These are phyloP conservation scores for Sclerospora graminicola DNA, from an alignment of 352 stramenopile species.

Conservation along the genomic window DNA sequence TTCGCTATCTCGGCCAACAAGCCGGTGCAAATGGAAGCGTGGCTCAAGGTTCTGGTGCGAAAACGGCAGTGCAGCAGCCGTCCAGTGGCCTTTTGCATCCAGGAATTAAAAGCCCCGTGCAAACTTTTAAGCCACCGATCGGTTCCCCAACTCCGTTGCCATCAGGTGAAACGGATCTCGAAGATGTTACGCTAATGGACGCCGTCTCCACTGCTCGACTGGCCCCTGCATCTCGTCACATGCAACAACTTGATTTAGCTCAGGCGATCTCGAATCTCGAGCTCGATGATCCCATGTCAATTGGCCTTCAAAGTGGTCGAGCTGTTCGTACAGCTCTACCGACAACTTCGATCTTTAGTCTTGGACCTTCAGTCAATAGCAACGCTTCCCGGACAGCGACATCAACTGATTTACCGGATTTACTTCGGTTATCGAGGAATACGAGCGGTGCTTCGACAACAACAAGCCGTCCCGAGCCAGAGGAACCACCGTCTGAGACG, in stretches of 20 bases:
- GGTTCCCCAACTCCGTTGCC: conserved; percentile 16
- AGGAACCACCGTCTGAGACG: conserved; percentile 33
- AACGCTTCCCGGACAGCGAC: conserved; percentile 13
- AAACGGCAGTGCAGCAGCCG: no score
- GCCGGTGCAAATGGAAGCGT: no score
- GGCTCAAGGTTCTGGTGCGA: not conserved
- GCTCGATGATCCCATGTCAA: conserved; percentile 64
- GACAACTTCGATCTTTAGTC: conserved; percentile 62
- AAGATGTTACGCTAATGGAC: conserved; percentile 16
- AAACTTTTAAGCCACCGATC: conserved; percentile 1
- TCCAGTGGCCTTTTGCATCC: not conserved
- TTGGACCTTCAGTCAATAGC: conserved; percentile 33
- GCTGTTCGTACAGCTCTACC: conserved; percentile 34
- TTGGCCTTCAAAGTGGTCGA: conserved; percentile 38
- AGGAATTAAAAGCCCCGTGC: conserved; percentile 1
- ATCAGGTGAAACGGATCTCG: conserved; percentile 18
- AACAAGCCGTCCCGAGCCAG: conserved; percentile 1
- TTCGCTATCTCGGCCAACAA: conserved; percentile 56
- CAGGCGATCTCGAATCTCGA: conserved; percentile 74
- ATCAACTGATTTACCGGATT: conserved; percentile 16
- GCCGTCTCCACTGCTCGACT: conserved; percentile 15
- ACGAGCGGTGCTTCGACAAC: conserved; percentile 12
- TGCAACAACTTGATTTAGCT: conserved; percentile 67
- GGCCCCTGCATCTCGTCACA: conserved; percentile 56
- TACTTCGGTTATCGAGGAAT: conserved; percentile 19